Percentiles rank a stretch among this genome's conserved stretches.
phyloP scores from a whole-genome alignment of 495 filamentous ascomycete genomes.

The Parathielavia appendiculata region DNA sequence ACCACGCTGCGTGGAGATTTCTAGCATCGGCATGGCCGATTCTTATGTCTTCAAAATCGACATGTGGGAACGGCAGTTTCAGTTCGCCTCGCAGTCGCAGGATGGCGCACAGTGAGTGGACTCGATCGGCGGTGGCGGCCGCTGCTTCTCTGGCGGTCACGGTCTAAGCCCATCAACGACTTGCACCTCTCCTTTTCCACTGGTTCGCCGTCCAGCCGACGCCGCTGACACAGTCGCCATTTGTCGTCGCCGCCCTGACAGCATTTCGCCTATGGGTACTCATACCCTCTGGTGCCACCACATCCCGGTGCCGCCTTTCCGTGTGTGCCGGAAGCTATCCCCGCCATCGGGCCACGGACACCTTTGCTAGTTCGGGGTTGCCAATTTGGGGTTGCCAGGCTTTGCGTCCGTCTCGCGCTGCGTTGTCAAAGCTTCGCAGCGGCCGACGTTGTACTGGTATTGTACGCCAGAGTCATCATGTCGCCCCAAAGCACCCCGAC shows the following conservation, averaged over 20 bases:
- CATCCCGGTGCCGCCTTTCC: constrained; percentile 9
- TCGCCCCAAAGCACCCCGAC: background rate
- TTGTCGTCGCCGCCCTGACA: background rate
- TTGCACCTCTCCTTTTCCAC: background rate
- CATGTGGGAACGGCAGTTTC: no score
- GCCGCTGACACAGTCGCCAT: constrained; percentile 3
- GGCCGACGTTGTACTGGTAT: background rate
- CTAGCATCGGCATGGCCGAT: no score
- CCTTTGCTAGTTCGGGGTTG: background rate
- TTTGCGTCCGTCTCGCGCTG: background rate
- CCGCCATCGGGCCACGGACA: background rate
- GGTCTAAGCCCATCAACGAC: background rate
- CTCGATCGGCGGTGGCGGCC: background rate
- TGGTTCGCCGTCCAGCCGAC: background rate
- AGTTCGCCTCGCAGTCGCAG: no score
- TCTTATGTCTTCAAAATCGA: no score
- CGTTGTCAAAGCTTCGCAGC: background rate
- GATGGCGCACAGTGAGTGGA: background rate
- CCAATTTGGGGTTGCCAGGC: background rate
- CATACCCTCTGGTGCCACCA: constrained; percentile 10
- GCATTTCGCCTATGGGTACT: background rate
- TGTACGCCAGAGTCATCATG: background rate
- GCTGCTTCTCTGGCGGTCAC: background rate
- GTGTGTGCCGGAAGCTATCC: background rate
- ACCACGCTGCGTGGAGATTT: no score